phyloP scores from a whole-genome alignment of 257 asterid genomes.

The Solanum gracilifrons region DNA sequence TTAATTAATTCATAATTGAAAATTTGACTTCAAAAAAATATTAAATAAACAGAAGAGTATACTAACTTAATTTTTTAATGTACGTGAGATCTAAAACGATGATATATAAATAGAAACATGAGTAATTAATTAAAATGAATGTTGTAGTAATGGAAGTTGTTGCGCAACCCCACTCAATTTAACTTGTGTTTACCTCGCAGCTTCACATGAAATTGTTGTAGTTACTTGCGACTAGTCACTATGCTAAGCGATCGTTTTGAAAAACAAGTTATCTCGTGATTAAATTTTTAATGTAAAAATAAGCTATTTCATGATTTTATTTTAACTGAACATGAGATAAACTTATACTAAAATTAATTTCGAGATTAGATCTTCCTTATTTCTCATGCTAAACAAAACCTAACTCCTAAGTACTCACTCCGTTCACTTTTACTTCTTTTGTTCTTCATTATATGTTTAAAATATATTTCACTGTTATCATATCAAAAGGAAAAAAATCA shows the following conservation, averaged over 20 bases:
- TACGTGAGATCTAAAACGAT: no score
- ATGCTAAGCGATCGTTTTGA: no score
- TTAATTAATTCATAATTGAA: no score
- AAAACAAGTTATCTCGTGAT: no score
- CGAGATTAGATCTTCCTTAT: not conserved
- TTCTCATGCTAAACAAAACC: not conserved
- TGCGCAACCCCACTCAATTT: not conserved
- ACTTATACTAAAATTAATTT: no score
- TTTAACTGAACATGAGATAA: no score
- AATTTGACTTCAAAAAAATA: no score
- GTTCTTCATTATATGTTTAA: no score
- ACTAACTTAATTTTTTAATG: no score
- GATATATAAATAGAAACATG: fast-evolving
- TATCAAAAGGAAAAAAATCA: not conserved
- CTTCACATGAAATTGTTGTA: not conserved
- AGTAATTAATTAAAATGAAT: not conserved
- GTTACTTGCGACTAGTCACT: not conserved
- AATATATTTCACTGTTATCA: not conserved
- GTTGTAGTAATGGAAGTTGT: not conserved
- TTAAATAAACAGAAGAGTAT: no score
- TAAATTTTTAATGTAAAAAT: no score
- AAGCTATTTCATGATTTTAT: not conserved
- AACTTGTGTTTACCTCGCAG: not conserved
- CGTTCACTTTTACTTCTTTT: no score
- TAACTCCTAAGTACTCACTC: not conserved